Conservation (phyloP, 106 monocot genomes). For the Dioscorea alata region DNA sequence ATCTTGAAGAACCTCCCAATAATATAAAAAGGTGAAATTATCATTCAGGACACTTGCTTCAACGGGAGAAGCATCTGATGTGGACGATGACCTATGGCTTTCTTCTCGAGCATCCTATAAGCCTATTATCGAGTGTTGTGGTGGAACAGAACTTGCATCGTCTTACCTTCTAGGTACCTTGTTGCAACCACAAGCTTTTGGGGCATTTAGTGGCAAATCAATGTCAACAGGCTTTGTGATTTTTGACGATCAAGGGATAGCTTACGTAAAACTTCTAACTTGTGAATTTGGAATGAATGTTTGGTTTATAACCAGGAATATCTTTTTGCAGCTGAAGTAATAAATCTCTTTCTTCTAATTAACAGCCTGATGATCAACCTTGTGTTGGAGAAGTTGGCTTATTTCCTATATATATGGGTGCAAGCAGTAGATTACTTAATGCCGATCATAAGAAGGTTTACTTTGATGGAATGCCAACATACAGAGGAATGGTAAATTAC, state of each 20-base stretch:
- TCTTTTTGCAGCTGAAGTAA: background rate
- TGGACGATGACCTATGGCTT: conserved; percentile 91
- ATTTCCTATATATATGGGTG: conserved; percentile 69
- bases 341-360: background rate
- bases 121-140: conserved; percentile 87
- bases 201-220: conserved; percentile 71
- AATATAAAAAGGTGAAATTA: background rate
- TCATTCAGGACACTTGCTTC: conserved; percentile 50
- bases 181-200: conserved; percentile 85
- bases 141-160: conserved; percentile 87
- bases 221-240: conserved; percentile 83
- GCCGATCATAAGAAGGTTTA: conserved; percentile 84
- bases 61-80: conserved; percentile 82
- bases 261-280: conserved; percentile 49
- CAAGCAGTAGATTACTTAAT: conserved; percentile 69
- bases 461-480: conserved; percentile 85
- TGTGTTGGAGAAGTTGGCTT: conserved; percentile 91
- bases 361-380: conserved; percentile 78
- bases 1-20: background rate
- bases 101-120: conserved; percentile 64
- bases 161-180: conserved; percentile 66
- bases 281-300: background rate
- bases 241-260: conserved; percentile 57
- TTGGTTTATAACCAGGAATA: background rate
- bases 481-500: conserved; percentile 56